These are phyloP conservation scores for Ceratocystis diversiconidia DNA, from an alignment of 2,329 filamentous ascomycete genomes.

Conservation along the genomic window DNA sequence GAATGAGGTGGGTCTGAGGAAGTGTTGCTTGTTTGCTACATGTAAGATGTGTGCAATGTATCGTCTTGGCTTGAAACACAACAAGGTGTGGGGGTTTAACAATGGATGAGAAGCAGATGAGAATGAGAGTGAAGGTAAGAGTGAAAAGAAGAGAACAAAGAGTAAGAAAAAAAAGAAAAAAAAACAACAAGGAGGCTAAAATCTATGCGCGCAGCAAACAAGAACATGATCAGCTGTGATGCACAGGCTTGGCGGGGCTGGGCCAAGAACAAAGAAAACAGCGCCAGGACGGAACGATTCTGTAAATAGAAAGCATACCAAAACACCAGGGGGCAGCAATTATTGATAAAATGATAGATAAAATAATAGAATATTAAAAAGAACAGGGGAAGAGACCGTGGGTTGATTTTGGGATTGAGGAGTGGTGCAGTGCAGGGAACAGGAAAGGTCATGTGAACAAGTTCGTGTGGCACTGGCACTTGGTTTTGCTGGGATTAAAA, in stretches of 20 bases:
- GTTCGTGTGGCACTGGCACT: constrained; percentile 6
- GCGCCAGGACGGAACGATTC: neutral
- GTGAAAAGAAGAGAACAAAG: neutral
- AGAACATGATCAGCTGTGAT: constrained; percentile 2
- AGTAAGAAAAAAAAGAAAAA: neutral
- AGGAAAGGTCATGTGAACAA: constrained; percentile 7
- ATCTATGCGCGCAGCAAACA: neutral
- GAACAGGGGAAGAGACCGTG: neutral
- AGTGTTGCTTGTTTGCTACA: neutral
- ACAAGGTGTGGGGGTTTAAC: neutral
- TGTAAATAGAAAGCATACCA: neutral
- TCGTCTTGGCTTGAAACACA: neutral
- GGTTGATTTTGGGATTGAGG: neutral
- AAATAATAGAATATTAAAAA: neutral
- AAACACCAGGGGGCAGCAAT: neutral
- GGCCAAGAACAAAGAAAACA: neutral
- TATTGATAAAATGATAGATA: neutral
- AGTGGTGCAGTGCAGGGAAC: neutral
- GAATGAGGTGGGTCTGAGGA: too few relatives aligned
- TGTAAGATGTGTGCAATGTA: neutral
- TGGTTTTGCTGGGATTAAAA: neutral
- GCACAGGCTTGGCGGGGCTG: constrained; percentile 3
- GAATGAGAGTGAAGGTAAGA: neutral
- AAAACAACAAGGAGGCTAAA: neutral
- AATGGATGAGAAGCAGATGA: neutral